Percentiles rank a stretch among this genome's conserved stretches.
Conservation (phyloP, 305 asterid species). For the Rubia balearica region DNA sequence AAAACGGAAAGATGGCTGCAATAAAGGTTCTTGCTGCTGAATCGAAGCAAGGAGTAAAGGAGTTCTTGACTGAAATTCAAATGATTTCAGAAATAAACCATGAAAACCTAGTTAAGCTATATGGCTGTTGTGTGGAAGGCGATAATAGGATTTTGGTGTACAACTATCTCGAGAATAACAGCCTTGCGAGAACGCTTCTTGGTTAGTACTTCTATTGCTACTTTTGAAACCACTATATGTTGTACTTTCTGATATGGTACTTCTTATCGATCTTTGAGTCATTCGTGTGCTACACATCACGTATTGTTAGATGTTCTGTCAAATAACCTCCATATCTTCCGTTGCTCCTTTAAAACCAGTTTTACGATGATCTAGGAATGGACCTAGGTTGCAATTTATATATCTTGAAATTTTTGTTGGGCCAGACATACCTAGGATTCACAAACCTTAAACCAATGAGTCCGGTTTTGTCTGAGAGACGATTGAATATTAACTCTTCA, state of each 20-base stretch:
- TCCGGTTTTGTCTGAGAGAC: neutral
- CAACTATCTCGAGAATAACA: constrained; percentile 84
- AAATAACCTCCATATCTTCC: neutral
- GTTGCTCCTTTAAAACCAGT: neutral
- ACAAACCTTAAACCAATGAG: neutral
- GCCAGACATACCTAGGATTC: neutral
- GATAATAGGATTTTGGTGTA: constrained; percentile 77
- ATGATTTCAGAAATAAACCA: constrained; percentile 78
- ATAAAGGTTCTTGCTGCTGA: constrained; percentile 75
- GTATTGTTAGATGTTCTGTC: neutral
- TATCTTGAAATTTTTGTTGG: neutral
- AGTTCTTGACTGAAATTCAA: constrained; percentile 85
- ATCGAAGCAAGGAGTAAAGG: constrained; percentile 74
- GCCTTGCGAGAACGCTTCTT: constrained; percentile 77
- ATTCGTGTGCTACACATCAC: neutral
- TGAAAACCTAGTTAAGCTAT: constrained; percentile 74
- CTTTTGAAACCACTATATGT: neutral
- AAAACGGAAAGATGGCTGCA: constrained; percentile 72
- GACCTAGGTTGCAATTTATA: neutral
- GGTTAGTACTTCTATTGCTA: constrained; percentile 34
- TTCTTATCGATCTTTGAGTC: neutral
- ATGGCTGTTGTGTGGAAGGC: constrained; percentile 84
- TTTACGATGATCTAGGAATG: neutral
- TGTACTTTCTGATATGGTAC: neutral
- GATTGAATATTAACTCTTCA: constrained; percentile 1